Evolutionary conservation across 2,329 filamentous ascomycete species (phyloP).

Genomic region (Corynespora cassiicola): DNA sequence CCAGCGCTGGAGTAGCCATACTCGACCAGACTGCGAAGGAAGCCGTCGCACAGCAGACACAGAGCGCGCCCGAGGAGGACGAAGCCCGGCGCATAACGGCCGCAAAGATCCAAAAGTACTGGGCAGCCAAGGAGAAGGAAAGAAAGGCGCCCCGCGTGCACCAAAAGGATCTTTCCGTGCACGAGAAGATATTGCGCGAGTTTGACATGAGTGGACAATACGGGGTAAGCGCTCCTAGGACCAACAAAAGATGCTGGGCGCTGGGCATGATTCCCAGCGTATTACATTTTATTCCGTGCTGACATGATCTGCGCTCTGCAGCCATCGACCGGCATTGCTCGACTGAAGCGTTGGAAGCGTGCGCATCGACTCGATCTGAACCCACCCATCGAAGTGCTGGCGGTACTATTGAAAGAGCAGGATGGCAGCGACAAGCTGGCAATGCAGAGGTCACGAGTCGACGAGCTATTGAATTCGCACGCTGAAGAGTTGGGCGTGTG

Average conservation of each 20-base stretch:
- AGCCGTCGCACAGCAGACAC: slow-evolving; percentile 26
- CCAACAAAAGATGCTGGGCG: no score
- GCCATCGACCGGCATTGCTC: slow-evolving; percentile 86
- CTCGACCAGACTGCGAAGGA: slow-evolving; percentile 47
- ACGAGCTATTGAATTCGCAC: slow-evolving; percentile 65
- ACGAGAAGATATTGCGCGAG: slow-evolving; percentile 88
- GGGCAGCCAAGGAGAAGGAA: slow-evolving; percentile 73
- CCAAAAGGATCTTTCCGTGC: slow-evolving; percentile 71
- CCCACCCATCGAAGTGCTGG: slow-evolving; percentile 88
- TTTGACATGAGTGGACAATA: slow-evolving; percentile 93
- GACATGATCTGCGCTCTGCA: slow-evolving; percentile 46
- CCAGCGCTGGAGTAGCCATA: slow-evolving; percentile 48
- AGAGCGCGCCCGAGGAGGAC: slow-evolving; percentile 52
- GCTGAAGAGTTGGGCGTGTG: no score
- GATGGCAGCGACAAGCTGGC: slow-evolving; percentile 54
- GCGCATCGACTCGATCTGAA: slow-evolving; percentile 82
- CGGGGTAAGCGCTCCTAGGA: slow-evolving; percentile 68
- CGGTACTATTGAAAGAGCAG: slow-evolving; percentile 78
- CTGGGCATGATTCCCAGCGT: no score
- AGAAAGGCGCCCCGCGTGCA: slow-evolving; percentile 76
- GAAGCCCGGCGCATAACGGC: slow-evolving; percentile 71
- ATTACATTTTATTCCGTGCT: no score
- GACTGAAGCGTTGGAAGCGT: slow-evolving; percentile 85
- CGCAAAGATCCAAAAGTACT: slow-evolving; percentile 77
- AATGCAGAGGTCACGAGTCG: slow-evolving; percentile 75